Evolutionary conservation across 179 eudicot species (phyloP), one percentile per base, ranked within the genome.

Genomic region (Monotropa hypopitys): DNA sequence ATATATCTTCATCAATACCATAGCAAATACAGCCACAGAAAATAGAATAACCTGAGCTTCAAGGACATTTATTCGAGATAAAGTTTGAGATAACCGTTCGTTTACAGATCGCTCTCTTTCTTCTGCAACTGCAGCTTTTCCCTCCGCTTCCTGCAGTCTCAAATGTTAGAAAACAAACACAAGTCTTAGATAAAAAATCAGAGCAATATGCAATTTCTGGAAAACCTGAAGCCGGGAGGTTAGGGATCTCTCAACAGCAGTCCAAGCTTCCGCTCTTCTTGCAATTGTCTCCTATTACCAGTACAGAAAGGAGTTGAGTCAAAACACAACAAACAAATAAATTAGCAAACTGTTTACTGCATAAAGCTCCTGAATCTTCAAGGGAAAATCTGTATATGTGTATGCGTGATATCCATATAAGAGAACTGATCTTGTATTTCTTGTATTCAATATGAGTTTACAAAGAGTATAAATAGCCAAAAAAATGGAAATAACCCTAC

Each of bases 61-160:
- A 66, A 96, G 98, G 83, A 96, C 99, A 86, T 91, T 90, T 46
- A 93, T 83, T 75, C 99, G 89, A 75, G 99, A 96, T 69, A 96
- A 88, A 59, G 99, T 96, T 87, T 96, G 98, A 47, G 94, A 91
- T 73, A 93, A 84, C 28, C 98, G 94, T 80, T 93, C 97, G 83
- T 89, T 91, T 30, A 96, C 84, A 68, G 98, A 96, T 61, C 96
- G 89, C 83, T 91, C 97, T 85, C 88, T 96, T 88, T 96, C 99
- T 87, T 96, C 98, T 0, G 98, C 91, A 63, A 86, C 80, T 54
- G 94, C 97, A 84, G 98, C 91, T 85, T 88, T 96, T 76, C 94
- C 91, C 85, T 93, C 99, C 30, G 96, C 98, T 91, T 96, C 99
- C 99, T 96, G 89, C 82, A 83, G 43, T 63, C 61, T 68, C 68